Base-by-base conservation (phyloP, 371 early-diverging fungal species). In the Mycotypha africana region DNA sequence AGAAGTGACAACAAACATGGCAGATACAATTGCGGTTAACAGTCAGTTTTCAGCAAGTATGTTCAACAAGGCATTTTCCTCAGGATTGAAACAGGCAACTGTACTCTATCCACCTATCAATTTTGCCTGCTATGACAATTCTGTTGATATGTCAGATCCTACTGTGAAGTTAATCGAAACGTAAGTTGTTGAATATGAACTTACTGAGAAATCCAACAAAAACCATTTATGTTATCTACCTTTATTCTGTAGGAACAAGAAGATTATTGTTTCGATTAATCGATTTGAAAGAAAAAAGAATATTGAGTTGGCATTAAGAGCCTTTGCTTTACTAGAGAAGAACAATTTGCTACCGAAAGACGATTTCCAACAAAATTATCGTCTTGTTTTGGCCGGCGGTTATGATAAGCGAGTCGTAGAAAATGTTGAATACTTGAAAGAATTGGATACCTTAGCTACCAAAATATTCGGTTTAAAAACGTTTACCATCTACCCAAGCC, bases 211-310 rank as follows among this genome's bases (percentile, higher is more conserved):
- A n/a, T n/a, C n/a, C n/a, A 12, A 12, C 30, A 8, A 6, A 28
- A 28, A 28, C 30, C 12, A 28, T 8, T 28, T 12, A 28, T 12
- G 30, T 12, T 28, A 28, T n/a, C n/a, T n/a, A n/a, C n/a, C n/a
- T 28, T 5, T 28, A 28, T 8, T 28, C 34, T 9, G 5, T 39
- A 78, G 72, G 8, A 38, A 55, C 11, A 65, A 63, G 32, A 56
- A 67, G 30, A 76, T 59, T 1, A 55, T 90, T 11, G 38, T 91
- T 0, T 90, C 90, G 0, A 81, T 97, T 59, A 97, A 96, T 61
- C 86, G 97, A 4, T 97, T 95, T 43, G 97, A 97, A 64, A 80
- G 91, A 31, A 96, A 96, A 56, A 97, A 97, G 71, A 84, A 90
- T 60, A 74, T 96, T n/a, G 76, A 56, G 3, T 68, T 95, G 38